phyloP scores from a whole-genome alignment of 1,139 yeast genomes.

The Magnusiomyces fungicola region DNA sequence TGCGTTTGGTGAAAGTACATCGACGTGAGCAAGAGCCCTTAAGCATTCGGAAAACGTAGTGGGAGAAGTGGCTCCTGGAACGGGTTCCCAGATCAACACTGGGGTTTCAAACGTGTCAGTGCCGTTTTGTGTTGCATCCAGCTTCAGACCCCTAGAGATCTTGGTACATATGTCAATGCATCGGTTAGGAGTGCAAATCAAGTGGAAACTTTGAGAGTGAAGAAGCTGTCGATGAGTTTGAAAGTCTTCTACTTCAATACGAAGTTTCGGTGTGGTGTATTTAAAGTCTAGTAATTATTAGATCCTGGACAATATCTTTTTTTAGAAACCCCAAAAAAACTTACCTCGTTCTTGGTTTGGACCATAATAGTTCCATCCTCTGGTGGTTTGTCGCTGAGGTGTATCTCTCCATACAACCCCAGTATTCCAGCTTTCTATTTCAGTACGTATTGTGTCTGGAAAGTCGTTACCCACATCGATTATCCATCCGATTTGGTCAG shows the following conservation, averaged over 20 bases:
- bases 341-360: constrained; percentile 43
- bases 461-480: constrained; percentile 78
- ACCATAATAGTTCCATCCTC: constrained; percentile 74
- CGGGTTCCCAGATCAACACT: constrained; percentile 72
- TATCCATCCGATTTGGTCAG: constrained; percentile 47
- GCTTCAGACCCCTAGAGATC: constrained; percentile 20
- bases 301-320: too few relatives aligned
- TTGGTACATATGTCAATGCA: constrained; percentile 37
- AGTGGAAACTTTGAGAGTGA: constrained; percentile 50
- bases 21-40: constrained; percentile 41
- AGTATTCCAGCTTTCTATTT: constrained; percentile 54
- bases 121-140: not conserved
- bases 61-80: constrained; percentile 63
- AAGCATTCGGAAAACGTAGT: constrained; percentile 41
- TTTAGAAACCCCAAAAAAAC: too few relatives aligned
- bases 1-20: constrained; percentile 73
- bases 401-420: constrained; percentile 52
- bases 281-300: constrained; percentile 38
- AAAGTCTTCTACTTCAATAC: constrained; percentile 59
- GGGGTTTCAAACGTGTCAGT: constrained; percentile 26
- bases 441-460: constrained; percentile 43
- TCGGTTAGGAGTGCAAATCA: constrained; percentile 61
- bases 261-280: constrained; percentile 53
- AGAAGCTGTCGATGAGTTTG: constrained; percentile 33
- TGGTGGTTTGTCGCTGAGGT: constrained; percentile 52